Percentiles rank a stretch among this genome's conserved stretches.
These are phyloP conservation scores for Eruca vesicaria DNA, from an alignment of 441 rosid species.

Conservation along the genomic window DNA sequence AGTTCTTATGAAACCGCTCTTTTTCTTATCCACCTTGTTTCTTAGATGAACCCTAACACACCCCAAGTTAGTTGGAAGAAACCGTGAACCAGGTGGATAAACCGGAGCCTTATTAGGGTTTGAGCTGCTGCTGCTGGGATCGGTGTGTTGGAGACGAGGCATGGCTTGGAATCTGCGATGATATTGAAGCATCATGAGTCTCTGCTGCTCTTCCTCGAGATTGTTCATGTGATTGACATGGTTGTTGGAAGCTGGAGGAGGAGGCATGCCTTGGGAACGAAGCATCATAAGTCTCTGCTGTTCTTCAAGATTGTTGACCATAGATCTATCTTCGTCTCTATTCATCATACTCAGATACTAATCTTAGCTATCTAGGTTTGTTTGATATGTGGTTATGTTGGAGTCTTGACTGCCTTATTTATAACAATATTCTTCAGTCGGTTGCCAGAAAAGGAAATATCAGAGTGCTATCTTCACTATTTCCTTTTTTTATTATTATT, in stretches of 20 bases:
- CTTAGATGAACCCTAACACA: neutral
- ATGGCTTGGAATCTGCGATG: neutral
- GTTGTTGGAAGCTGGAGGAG: too few relatives aligned
- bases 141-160: neutral
- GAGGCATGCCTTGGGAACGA: neutral
- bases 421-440: too few relatives aligned
- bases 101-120: neutral
- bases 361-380: too few relatives aligned
- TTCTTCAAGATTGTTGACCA: too few relatives aligned
- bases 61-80: neutral
- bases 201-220: neutral
- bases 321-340: too few relatives aligned
- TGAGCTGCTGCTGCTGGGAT: neutral
- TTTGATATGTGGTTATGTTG: too few relatives aligned
- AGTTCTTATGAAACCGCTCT: neutral
- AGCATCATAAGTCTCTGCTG: neutral
- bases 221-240: neutral
- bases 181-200: neutral
- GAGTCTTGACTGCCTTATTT: too few relatives aligned
- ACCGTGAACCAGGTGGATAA: neutral
- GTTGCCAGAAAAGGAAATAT: too few relatives aligned
- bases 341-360: too few relatives aligned
- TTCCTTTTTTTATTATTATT: too few relatives aligned
- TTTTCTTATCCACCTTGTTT: neutral
- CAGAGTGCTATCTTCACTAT: too few relatives aligned